Percentiles rank a stretch among this genome's conserved stretches.
Conservation (phyloP, 345 rosid species). For the Balakata baccata region DNA sequence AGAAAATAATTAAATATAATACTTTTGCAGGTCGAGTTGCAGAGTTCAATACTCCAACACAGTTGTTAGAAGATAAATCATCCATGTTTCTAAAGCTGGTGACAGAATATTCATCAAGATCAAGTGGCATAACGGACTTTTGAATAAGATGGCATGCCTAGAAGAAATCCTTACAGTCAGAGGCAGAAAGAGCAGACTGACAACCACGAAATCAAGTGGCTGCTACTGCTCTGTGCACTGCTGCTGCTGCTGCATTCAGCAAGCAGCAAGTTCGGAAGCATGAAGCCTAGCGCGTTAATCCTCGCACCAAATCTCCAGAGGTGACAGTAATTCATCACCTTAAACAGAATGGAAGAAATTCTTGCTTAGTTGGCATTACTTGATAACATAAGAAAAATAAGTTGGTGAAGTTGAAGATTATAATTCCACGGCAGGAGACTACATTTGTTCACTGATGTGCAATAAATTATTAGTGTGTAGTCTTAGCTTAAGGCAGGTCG, state of each 20-base stretch:
- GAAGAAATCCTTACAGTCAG: conserved; percentile 5
- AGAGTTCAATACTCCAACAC: conserved; percentile 79
- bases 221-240: conserved; percentile 4
- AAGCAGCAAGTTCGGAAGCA: conserved; percentile 7
- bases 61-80: conserved; percentile 83
- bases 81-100: conserved; percentile 94
- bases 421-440: conserved; percentile 9
- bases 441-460: conserved; percentile 32
- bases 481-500: conserved; percentile 20
- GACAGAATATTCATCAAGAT: conserved; percentile 86
- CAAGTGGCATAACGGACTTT: conserved; percentile 86
- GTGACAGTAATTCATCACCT: conserved; percentile 19
- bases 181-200: conserved; percentile 21
- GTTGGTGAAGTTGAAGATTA: conserved; percentile 18
- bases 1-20: not conserved
- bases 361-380: conserved; percentile 25
- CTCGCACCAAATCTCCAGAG: conserved; percentile 4
- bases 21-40: conserved; percentile 75
- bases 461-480: conserved; percentile 33
- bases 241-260: conserved; percentile 4
- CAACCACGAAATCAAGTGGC: conserved; percentile 8
- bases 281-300: not conserved
- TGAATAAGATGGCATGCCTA: conserved; percentile 39
- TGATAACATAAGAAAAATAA: conserved; percentile 9
- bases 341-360: conserved; percentile 10